Evolutionary conservation across 768 basidiomycete species (phyloP), one percentile per base, ranked within the genome.

Genomic region (Mycena venus): DNA sequence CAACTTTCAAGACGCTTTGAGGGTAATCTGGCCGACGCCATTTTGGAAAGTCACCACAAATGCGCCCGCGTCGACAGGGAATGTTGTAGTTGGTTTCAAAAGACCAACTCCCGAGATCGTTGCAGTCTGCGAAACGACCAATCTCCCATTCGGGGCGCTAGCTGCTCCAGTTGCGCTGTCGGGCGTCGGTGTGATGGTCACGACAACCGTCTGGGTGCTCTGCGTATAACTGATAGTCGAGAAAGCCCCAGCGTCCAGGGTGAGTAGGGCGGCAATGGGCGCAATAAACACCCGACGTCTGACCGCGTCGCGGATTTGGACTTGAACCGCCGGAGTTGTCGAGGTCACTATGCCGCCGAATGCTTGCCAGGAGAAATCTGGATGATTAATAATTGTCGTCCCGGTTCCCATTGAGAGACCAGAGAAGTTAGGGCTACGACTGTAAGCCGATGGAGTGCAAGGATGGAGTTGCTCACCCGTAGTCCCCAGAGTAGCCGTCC

Each of bases 311-410:
- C 82, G 83, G 31, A 87, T 78, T 67, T 86, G 82, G 12, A 90
- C 88, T 63, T 83, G 77, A 9, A 90, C 84, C 2, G 83, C 83
- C 4, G 86, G 83, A 19, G 84, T 84, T 25, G 84, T 85, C 19
- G 86, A 80, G 23, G 84, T 75, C 36, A 91, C 81, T 40, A 83
- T 87, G 8, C 90, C 90, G 53, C 90, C 90, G 75, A 90, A 90
- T 17, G 89, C 89, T 79, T 90, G 89, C 90, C 90, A 90, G n/a
- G 89, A 90, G 77, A 90, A 90, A 74, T 86, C 85, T 23, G 89
- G 88, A 65, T 90, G 89, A 70, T 90, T 83, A 72, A 90, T 80
- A 76, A 91, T 83, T 59, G 82, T 86, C 0, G 86, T 86, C 55
- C 86, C 86, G 71, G 86, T 87, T 29, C 88, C 88, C 84, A 90